phyloP scores from a whole-genome alignment of 148 eudicot species.

The Arbutus unedo region DNA sequence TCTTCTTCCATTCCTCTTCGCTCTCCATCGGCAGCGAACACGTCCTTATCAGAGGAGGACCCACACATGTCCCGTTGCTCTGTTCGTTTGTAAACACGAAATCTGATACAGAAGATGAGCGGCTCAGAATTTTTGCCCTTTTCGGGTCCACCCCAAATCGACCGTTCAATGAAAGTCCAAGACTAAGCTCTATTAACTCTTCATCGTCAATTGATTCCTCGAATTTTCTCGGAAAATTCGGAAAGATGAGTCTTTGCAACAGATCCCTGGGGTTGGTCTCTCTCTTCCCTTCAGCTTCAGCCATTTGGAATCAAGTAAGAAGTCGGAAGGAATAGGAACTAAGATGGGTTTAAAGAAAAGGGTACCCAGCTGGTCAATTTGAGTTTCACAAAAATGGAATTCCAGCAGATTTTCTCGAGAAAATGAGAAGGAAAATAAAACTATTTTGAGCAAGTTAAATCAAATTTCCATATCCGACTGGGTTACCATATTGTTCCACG shows the following conservation, averaged over 20 bases:
- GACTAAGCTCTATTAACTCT: conserved; percentile 38
- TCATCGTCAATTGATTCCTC: conserved; percentile 9
- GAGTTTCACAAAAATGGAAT: background rate
- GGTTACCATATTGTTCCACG: background rate
- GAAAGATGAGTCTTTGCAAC: conserved; percentile 6
- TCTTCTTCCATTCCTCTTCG: conserved; percentile 45
- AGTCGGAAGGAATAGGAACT: background rate
- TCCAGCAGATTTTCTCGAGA: background rate
- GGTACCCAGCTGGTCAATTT: background rate
- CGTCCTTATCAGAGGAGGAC: conserved; percentile 30
- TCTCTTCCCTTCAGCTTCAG: background rate
- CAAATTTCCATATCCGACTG: background rate
- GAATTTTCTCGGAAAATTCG: background rate
- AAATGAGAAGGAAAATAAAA: background rate
- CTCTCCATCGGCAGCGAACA: conserved; percentile 45
- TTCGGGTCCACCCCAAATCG: conserved; percentile 52
- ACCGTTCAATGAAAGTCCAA: conserved; percentile 58
- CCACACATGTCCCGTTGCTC: background rate
- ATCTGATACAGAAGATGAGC: conserved; percentile 40
- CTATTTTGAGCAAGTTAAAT: background rate
- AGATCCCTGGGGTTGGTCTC: conserved; percentile 14
- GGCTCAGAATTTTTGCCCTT: conserved; percentile 21
- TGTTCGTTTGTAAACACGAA: background rate
- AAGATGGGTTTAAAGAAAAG: background rate
- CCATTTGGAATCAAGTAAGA: background rate